Conservation (phyloP, 202 grass and related monocot species). For the Bolboschoenoplectus hybrid region DNA sequence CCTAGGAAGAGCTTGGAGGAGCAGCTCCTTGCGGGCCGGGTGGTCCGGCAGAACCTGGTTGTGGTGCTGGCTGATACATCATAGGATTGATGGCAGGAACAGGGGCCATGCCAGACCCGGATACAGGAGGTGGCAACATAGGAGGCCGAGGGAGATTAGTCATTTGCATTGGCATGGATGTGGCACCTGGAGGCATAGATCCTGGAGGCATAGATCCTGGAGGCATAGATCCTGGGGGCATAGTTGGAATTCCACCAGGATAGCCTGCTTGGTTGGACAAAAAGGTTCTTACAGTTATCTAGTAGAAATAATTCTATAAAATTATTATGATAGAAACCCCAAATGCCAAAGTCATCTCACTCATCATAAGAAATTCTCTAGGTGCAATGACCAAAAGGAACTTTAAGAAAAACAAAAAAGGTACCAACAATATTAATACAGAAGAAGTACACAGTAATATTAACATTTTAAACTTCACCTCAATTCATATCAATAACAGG, state of each 20-base stretch:
- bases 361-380: background rate
- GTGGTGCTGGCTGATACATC: conserved; percentile 38
- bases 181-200: background rate
- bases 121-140: conserved; percentile 23
- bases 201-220: conserved; percentile 4
- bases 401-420: background rate
- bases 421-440: background rate
- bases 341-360: background rate
- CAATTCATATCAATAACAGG: background rate
- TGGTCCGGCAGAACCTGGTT: conserved; percentile 27
- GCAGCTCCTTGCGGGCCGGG: background rate
- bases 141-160: conserved; percentile 32
- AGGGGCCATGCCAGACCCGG: conserved; percentile 2
- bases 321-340: background rate
- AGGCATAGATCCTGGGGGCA: conserved; percentile 6
- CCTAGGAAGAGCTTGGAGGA: conserved; percentile 22
- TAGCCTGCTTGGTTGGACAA: conserved; percentile 12
- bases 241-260: conserved; percentile 14
- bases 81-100: conserved; percentile 24
- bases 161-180: conserved; percentile 40
- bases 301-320: background rate
- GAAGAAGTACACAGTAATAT: background rate
- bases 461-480: background rate
- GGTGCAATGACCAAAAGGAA: background rate
- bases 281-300: background rate